phyloP scores from a whole-genome alignment of 768 basidiomycete species.

The Nidularia sp. region DNA sequence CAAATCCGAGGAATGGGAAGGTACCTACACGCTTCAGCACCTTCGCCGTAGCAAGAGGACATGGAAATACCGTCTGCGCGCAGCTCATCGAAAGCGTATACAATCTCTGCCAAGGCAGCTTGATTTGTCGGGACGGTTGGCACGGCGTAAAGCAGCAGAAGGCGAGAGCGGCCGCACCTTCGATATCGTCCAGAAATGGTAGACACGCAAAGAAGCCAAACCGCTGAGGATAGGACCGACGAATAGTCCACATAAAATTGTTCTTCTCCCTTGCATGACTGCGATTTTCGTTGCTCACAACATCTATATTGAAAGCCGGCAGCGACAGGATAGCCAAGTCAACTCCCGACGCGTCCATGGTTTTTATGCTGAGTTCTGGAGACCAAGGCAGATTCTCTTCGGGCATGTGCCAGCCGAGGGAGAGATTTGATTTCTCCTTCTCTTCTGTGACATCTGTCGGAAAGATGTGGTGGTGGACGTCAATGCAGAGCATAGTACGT shows the following conservation, averaged over 20 bases:
- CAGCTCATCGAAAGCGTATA: conserved; percentile 57
- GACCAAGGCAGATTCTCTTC: conserved; percentile 64
- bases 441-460: conserved; percentile 47
- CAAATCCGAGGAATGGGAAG: neutral
- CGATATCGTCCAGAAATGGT: conserved; percentile 57
- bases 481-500: conserved; percentile 33
- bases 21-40: conserved; percentile 45
- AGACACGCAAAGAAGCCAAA: conserved; percentile 72
- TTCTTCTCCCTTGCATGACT: conserved; percentile 43
- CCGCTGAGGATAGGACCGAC: conserved; percentile 41
- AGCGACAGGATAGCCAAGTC: conserved; percentile 64
- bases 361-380: conserved; percentile 49
- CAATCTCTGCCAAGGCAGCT: conserved; percentile 61
- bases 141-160: neutral
- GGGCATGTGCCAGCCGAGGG: conserved; percentile 60
- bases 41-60: conserved; percentile 64
- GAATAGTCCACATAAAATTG: conserved; percentile 39
- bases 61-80: conserved; percentile 62
- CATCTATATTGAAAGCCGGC: conserved; percentile 46
- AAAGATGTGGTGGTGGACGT: conserved; percentile 80
- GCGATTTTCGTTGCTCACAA: conserved; percentile 34
- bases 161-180: conserved; percentile 36
- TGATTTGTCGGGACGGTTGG: neutral
- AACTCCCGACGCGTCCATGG: conserved; percentile 58
- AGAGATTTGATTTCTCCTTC: conserved; percentile 27